Percentiles rank a stretch among this genome's conserved stretches.
Evolutionary conservation across 805 yeast genomes (phyloP).

Genomic region (Metahyphopichia silvanorum): DNA sequence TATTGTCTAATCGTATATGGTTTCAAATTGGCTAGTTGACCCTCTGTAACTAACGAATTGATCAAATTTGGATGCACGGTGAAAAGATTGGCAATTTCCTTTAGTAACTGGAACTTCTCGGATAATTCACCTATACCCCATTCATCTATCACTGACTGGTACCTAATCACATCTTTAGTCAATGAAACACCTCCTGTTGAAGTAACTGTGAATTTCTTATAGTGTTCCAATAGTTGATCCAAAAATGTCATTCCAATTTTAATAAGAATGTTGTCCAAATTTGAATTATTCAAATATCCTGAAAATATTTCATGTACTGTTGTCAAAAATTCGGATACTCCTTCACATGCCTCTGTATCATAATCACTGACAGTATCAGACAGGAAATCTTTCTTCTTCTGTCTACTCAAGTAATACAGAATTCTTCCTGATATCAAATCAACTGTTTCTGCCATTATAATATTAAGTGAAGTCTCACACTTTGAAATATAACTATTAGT

Average conservation of each 20-base stretch:
- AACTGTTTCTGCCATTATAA: slow-evolving; percentile 58
- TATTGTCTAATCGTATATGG: slow-evolving; percentile 62
- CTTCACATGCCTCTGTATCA: slow-evolving; percentile 70
- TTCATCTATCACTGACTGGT: slow-evolving; percentile 62
- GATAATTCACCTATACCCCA: slow-evolving; percentile 64
- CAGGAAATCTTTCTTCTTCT: slow-evolving; percentile 69
- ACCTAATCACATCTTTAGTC: slow-evolving; percentile 78
- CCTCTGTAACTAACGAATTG: slow-evolving; percentile 76
- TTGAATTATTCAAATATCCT: slow-evolving; percentile 34
- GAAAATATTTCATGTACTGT: slow-evolving; percentile 39
- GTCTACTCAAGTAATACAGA: slow-evolving; percentile 48
- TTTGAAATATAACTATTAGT: slow-evolving; percentile 59
- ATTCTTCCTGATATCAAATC: slow-evolving; percentile 53
- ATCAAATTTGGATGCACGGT: slow-evolving; percentile 81
- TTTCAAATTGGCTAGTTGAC: slow-evolving; percentile 66
- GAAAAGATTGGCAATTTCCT: slow-evolving; percentile 81
- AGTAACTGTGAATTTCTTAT: slow-evolving; percentile 70
- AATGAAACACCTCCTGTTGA: slow-evolving; percentile 80
- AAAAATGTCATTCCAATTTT: slow-evolving; percentile 60
- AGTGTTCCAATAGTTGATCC: slow-evolving; percentile 62
- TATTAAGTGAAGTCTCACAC: slow-evolving; percentile 64
- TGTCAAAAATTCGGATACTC: slow-evolving; percentile 51
- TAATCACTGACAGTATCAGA: slow-evolving; percentile 46
- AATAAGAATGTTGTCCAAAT: slow-evolving; percentile 48
- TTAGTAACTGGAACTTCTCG: slow-evolving; percentile 63